A percentile compares a stretch with the other conserved stretches of the same genome.
Conservation (phyloP, 1,139 yeast genomes). For the Kodamaea sp. region DNA sequence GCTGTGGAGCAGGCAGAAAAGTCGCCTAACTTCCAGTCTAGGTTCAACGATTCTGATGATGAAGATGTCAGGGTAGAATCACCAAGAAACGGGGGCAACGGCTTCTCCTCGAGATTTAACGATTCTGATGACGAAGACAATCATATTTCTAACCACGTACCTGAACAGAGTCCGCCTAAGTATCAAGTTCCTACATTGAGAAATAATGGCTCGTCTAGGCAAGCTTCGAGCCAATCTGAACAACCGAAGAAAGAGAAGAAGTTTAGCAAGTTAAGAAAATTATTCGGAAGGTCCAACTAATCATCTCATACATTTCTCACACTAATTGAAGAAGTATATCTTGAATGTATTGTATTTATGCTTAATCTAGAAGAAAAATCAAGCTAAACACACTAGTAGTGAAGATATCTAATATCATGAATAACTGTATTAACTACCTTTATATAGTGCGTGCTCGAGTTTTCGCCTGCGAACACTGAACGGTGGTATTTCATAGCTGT, state of each 20-base stretch:
- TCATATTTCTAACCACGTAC: constrained; percentile 12
- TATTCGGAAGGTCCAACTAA: constrained; percentile 59
- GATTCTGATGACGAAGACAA: constrained; percentile 26
- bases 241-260: constrained; percentile 45
- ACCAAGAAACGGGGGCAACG: constrained; percentile 14
- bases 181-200: constrained; percentile 1
- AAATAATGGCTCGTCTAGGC: constrained; percentile 11
- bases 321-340: too few species aligned
- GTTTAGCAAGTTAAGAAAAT: constrained; percentile 56
- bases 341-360: too few species aligned
- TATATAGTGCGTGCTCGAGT: too few species aligned
- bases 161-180: constrained; percentile 7
- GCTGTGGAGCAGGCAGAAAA: constrained; percentile 1
- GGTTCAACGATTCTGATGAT: constrained; percentile 59
- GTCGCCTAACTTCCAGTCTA: constrained; percentile 32
- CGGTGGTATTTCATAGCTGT: too few species aligned
- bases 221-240: constrained; percentile 6
- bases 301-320: too few species aligned
- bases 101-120: constrained; percentile 18
- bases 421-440: too few species aligned
- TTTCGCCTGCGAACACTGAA: too few species aligned
- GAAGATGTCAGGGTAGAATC: constrained; percentile 14
- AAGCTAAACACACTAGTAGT: too few species aligned
- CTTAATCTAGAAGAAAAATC: too few species aligned
- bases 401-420: too few species aligned